Base-by-base conservation (phyloP, 2,329 filamentous ascomycete genomes). In the Calonectria leucothoes region DNA sequence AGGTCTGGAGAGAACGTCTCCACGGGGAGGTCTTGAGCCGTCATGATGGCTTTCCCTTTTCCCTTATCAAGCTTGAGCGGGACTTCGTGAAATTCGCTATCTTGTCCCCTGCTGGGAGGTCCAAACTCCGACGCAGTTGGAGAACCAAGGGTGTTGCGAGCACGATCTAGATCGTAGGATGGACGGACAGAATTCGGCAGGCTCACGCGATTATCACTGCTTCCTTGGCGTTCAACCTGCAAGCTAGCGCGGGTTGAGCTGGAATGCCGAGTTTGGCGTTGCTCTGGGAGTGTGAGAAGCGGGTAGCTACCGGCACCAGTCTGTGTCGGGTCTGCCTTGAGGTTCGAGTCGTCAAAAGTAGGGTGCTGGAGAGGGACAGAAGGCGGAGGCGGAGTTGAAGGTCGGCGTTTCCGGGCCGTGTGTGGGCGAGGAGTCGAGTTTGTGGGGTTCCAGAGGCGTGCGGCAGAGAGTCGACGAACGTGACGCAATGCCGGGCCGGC, bases 401-500 rank as follows among this genome's bases (percentile, higher is more conserved):
- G 86, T 31, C 88, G 88, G 70, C 89, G 87, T 73, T 81, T 84
- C 69, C 86, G 80, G 59, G 72, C 70, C 29, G 76, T 79, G 69
- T 84, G 75, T 68, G 82, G 77, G 71, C 89, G 86, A 55, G 89
- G 89, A 3, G 90, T 91, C 31, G 89, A 91, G 80, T 91, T 91
- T 72, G 89, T 89, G 29, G 90, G 90, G 78, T 91, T 91, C 90
- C 90, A 91, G 76, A 91, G 88, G 42, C 89, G 88, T 57, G 87
- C 87, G 27, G 88, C 85, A 6, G 86, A 85, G 35, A 86, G 83
- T 35, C 84, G 86, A 66, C 83, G 85, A 61, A 85, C 81, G 31
- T 85, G 84, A 37, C 77, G 82, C 31, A 57, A 77, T 64, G 76
- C 65, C 25, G 74, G 74, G 48, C 65, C 75, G 52, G 82, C 81